These are phyloP conservation scores for Hirsutella rhossiliensis DNA, from an alignment of 2,329 filamentous ascomycete species.

Conservation along the genomic window DNA sequence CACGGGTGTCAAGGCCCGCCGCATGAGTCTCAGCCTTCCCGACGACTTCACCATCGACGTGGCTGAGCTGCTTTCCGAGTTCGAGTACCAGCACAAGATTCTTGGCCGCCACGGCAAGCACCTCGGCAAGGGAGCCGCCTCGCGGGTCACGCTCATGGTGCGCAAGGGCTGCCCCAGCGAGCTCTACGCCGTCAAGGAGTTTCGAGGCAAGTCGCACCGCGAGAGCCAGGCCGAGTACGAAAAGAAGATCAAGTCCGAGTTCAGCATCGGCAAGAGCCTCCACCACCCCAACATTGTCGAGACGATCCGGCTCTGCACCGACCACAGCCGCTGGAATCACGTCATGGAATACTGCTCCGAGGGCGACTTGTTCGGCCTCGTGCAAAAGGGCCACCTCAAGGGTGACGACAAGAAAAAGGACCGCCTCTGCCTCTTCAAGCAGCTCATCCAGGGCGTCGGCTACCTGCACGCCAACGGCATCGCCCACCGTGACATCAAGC, in stretches of 20 bases:
- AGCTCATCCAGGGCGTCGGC: conserved; percentile 68
- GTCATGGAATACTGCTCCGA: conserved; percentile 87
- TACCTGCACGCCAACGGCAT: conserved; percentile 78
- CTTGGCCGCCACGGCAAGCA: conserved; percentile 62
- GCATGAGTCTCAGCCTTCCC: conserved; percentile 60
- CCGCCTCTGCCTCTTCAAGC: conserved; percentile 78
- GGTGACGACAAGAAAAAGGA: conserved; percentile 53
- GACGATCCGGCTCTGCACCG: conserved; percentile 62
- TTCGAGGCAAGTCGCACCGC: conserved; percentile 56
- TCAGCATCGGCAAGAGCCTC: conserved; percentile 72
- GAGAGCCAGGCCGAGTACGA: conserved; percentile 68
- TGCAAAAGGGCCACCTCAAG: conserved; percentile 58
- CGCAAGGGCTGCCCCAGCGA: conserved; percentile 53
- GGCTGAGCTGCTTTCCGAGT: conserved; percentile 57
- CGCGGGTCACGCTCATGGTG: conserved; percentile 70
- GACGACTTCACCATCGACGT: conserved; percentile 65
- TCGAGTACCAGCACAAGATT: conserved; percentile 57
- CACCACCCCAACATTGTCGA: conserved; percentile 82
- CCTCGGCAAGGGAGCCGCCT: conserved; percentile 72
- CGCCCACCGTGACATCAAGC: conserved; percentile 82
- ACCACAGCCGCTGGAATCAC: conserved; percentile 71
- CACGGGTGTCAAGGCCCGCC: conserved; percentile 66
- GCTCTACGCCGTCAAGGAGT: conserved; percentile 79
- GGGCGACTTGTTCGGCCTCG: conserved; percentile 67
- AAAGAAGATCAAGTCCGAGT: conserved; percentile 86